Conservation (phyloP, 257 asterid species). For the Paulownia fortunei region DNA sequence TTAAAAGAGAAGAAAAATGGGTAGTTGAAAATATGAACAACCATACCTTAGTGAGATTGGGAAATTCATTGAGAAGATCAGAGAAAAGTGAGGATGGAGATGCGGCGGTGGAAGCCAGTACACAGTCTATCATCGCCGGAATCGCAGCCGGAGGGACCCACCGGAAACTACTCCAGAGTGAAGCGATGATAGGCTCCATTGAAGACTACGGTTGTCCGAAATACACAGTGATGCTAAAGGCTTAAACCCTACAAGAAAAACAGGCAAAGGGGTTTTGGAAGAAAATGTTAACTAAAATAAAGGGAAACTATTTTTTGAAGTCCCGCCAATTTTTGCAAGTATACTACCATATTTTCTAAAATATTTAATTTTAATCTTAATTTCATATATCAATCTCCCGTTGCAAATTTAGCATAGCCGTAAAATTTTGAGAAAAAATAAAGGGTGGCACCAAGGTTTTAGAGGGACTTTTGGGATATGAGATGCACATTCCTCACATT, state of each 20-base stretch:
- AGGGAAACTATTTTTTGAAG: too few species aligned
- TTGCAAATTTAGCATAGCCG: too few species aligned
- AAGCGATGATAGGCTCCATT: slow-evolving; percentile 57
- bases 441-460: too few species aligned
- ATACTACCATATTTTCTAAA: too few species aligned
- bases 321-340: too few species aligned
- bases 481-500: too few species aligned
- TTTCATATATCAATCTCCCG: too few species aligned
- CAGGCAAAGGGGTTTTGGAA: neutral
- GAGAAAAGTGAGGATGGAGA: slow-evolving; percentile 68
- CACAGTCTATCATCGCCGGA: slow-evolving; percentile 81
- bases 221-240: neutral
- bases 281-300: neutral
- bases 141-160: slow-evolving; percentile 72
- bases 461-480: too few species aligned
- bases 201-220: neutral
- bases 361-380: too few species aligned
- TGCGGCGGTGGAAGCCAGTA: slow-evolving; percentile 61
- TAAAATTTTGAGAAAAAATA: too few species aligned
- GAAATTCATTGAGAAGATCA: slow-evolving; percentile 59
- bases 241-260: slow-evolving; percentile 19
- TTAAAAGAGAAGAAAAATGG: neutral
- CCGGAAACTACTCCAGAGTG: slow-evolving; percentile 74
- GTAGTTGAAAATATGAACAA: neutral
- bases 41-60: slow-evolving; percentile 59